A percentile compares a stretch with the other conserved stretches of the same genome.
Conservation (phyloP, 257 asterid species). For the Scutellaria galericulata region DNA sequence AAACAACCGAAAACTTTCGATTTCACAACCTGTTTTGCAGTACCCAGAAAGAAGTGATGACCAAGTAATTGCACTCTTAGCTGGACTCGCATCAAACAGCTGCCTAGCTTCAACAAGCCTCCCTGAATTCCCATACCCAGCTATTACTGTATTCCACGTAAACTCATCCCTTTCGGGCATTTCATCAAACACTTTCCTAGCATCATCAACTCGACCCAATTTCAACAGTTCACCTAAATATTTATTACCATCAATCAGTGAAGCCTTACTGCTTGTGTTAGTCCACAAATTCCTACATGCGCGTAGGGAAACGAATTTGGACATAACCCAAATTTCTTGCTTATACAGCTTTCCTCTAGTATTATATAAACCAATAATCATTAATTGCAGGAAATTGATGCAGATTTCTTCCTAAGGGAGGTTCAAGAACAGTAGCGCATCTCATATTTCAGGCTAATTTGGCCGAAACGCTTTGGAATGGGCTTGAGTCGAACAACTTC, state of each 20-base stretch:
- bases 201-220: slow-evolving; percentile 57
- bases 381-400: background rate
- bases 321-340: slow-evolving; percentile 35
- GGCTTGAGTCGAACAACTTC: background rate
- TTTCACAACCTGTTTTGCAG: slow-evolving; percentile 67
- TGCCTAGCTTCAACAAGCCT: slow-evolving; percentile 62
- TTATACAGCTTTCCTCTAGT: background rate
- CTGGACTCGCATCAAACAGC: slow-evolving; percentile 55
- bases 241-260: slow-evolving; percentile 46
- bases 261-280: slow-evolving; percentile 24
- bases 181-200: slow-evolving; percentile 67
- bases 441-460: too few species aligned
- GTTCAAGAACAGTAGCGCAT: too few species aligned
- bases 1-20: slow-evolving; percentile 59
- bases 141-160: slow-evolving; percentile 73
- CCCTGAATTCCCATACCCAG: slow-evolving; percentile 71
- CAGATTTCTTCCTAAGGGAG: background rate
- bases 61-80: slow-evolving; percentile 66
- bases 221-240: slow-evolving; percentile 41
- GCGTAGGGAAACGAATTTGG: slow-evolving; percentile 31
- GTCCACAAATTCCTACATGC: slow-evolving; percentile 30
- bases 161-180: slow-evolving; percentile 72
- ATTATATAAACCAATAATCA: background rate
- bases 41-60: slow-evolving; percentile 85
- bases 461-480: background rate